Conservation (phyloP, 805 yeast species). For the Tetrapisispora taiwanensis region DNA sequence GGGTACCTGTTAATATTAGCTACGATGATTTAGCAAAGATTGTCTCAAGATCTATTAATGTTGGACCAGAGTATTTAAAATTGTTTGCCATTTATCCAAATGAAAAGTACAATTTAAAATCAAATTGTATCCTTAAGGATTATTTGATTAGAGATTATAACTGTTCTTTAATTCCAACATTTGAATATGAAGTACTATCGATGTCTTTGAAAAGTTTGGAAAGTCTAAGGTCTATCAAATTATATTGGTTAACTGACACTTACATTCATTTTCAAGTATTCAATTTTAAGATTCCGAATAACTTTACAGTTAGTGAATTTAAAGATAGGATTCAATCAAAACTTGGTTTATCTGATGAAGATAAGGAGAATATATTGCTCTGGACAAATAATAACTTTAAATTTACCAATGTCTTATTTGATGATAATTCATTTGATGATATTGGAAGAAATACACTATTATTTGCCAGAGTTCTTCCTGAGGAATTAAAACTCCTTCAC, state of each 20-base stretch:
- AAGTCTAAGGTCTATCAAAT: conserved; percentile 51
- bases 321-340: conserved; percentile 47
- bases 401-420: conserved; percentile 30
- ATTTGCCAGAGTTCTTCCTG: conserved; percentile 41
- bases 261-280: conserved; percentile 57
- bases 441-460: conserved; percentile 32
- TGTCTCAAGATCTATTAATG: conserved; percentile 44
- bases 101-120: conserved; percentile 41
- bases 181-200: conserved; percentile 70
- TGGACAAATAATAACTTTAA: conserved; percentile 42
- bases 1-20: conserved; percentile 55
- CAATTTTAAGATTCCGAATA: conserved; percentile 60
- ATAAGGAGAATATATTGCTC: conserved; percentile 38
- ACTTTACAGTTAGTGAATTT: conserved; percentile 46
- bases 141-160: conserved; percentile 32
- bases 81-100: conserved; percentile 54
- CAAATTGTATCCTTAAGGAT: conserved; percentile 25
- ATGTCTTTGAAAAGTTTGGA: conserved; percentile 72
- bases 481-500: conserved; percentile 24
- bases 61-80: conserved; percentile 53
- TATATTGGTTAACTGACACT: conserved; percentile 67
- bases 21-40: conserved; percentile 53
- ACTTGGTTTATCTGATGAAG: conserved; percentile 40
- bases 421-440: conserved; percentile 31
- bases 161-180: conserved; percentile 31